Conservation (phyloP, 1,284 basidiomycete genomes). For the Ustilago vetiveriae region DNA sequence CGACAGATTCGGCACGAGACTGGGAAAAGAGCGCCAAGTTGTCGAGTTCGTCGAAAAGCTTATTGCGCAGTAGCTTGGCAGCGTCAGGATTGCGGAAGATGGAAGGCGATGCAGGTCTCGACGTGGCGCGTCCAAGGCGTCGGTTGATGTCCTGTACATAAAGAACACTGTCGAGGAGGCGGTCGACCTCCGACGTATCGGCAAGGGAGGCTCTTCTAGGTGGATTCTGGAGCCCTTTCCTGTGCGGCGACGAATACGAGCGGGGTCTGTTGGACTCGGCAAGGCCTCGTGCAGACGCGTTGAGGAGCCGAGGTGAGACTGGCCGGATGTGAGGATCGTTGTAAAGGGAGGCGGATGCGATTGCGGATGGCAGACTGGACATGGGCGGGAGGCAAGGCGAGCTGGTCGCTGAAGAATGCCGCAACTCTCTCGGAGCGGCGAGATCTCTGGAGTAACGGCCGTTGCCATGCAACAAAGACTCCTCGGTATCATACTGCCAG, state of each 20-base stretch:
- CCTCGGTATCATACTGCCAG: background rate
- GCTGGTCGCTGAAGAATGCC: background rate
- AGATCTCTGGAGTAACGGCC: slow-evolving; percentile 7
- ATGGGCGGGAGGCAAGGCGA: slow-evolving; percentile 1
- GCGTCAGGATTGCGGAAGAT: slow-evolving; percentile 20
- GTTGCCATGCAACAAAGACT: background rate
- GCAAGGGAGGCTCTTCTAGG: slow-evolving; percentile 19
- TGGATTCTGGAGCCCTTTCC: slow-evolving; percentile 4
- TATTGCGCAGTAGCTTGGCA: slow-evolving; percentile 10
- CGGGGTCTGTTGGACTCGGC: slow-evolving; percentile 23
- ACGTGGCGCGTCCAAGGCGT: slow-evolving; percentile 22
- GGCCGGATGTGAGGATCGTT: background rate
- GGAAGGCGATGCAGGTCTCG: slow-evolving; percentile 21
- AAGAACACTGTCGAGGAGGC: slow-evolving; percentile 29
- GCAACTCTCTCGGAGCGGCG: background rate
- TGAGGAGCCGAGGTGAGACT: background rate
- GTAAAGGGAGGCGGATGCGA: background rate
- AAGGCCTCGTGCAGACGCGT: background rate
- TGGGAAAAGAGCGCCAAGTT: slow-evolving; percentile 31
- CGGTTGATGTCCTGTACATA: slow-evolving; percentile 43
- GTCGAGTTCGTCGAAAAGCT: slow-evolving; percentile 32
- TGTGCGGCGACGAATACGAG: slow-evolving; percentile 30
- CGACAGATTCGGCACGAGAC: slow-evolving; percentile 27
- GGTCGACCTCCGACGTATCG: slow-evolving; percentile 25
- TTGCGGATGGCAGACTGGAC: background rate